Percentiles rank a stretch among this genome's conserved stretches.
Conservation (phyloP, 2,329 filamentous ascomycete species). For the Beauveria medogensis region DNA sequence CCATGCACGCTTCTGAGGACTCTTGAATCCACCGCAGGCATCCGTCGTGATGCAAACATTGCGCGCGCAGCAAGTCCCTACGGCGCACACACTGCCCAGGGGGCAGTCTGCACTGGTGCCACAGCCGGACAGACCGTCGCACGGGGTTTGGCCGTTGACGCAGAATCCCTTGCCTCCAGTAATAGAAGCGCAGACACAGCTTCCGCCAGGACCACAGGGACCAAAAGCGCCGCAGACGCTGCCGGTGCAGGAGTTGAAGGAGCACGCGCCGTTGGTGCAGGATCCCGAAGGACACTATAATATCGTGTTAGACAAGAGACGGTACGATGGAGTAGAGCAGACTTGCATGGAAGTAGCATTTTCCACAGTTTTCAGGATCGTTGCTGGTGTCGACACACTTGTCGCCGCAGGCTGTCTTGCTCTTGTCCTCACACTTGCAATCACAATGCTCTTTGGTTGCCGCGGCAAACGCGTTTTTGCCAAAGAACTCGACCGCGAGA, state of each 20-base stretch:
- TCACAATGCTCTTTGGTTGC: constrained; percentile 5
- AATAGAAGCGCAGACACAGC: constrained; percentile 6
- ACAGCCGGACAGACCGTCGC: neutral
- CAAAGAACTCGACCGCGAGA: neutral
- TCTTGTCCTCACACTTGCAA: constrained; percentile 6
- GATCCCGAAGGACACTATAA: constrained; percentile 1
- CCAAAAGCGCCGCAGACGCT: neutral
- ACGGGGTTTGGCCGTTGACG: constrained; percentile 3
- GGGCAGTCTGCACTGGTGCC: neutral
- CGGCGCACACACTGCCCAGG: constrained; percentile 3
- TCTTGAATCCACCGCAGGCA: neutral
- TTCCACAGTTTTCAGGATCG: constrained; percentile 6
- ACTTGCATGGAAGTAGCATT: constrained; percentile 5
- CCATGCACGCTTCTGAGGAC: neutral
- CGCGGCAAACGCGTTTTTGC: neutral
- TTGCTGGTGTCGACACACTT: constrained; percentile 7
- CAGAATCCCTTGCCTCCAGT: constrained; percentile 6
- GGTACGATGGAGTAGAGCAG: neutral
- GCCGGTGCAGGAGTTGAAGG: constrained; percentile 1
- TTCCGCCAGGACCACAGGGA: neutral
- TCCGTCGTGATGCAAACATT: constrained; percentile 6
- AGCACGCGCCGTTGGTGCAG: constrained; percentile 5
- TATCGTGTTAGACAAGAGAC: neutral
- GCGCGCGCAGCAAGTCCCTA: constrained; percentile 3
- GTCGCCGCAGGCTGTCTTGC: constrained; percentile 1